A percentile compares a stretch with the other conserved stretches of the same genome.
Evolutionary conservation across 202 grass and related monocot species (phyloP).

Genomic region (Digitaria exilis): DNA sequence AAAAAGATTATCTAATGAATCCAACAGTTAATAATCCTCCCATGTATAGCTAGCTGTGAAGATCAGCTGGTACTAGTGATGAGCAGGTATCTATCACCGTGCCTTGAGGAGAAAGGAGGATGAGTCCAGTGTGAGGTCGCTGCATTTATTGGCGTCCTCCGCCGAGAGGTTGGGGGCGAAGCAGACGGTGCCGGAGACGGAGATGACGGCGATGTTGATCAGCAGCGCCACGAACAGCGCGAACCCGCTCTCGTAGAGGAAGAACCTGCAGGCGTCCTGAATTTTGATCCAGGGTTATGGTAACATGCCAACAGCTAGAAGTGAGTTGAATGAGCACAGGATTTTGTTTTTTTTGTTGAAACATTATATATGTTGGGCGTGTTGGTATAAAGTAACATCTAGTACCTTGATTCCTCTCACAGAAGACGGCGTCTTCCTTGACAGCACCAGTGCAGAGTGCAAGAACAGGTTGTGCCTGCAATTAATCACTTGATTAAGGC

Average conservation of each 20-base stretch:
- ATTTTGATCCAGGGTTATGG: neutral
- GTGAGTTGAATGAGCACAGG: neutral
- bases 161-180: conserved; percentile 40
- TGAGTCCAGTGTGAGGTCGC: conserved; percentile 62
- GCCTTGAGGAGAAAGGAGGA: conserved; percentile 90
- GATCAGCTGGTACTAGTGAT: accelerated
- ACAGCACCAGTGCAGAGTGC: conserved; percentile 88
- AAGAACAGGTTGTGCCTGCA: conserved; percentile 92
- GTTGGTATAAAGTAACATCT: neutral
- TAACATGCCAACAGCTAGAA: neutral
- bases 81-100: neutral
- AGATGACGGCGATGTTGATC: conserved; percentile 79
- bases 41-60: neutral
- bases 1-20: neutral
- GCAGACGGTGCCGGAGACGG: conserved; percentile 80
- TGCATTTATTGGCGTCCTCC: conserved; percentile 48
- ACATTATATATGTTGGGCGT: neutral
- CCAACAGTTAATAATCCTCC: neutral
- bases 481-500: neutral
- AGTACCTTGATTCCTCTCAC: conserved; percentile 79
- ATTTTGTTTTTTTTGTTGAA: neutral
- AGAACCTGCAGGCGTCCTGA: conserved; percentile 80
- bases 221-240: conserved; percentile 86
- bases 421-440: conserved; percentile 72
- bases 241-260: conserved; percentile 83